Percentiles rank a stretch among this genome's conserved stretches.
Evolutionary conservation across 192 early-diverging fungal genomes (phyloP).

Genomic region (Mortierella hygrophila): DNA sequence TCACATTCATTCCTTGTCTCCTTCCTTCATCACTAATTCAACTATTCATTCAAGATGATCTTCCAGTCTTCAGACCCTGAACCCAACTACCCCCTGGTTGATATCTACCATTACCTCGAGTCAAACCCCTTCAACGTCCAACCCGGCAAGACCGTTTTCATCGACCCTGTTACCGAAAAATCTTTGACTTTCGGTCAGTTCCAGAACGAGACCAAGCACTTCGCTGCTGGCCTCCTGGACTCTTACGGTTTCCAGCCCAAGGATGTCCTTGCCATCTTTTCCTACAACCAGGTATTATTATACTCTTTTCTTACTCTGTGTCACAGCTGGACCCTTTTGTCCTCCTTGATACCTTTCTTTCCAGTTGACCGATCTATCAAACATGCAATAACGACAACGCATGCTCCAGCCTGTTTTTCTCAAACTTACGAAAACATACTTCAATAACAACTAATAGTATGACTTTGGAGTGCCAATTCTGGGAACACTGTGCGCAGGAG

Average conservation of each 20-base stretch:
- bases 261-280: slow-evolving; percentile 76
- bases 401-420: too few relatives aligned
- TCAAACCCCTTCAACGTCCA: slow-evolving; percentile 44
- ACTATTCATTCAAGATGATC: slow-evolving; percentile 19
- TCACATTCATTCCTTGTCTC: background rate
- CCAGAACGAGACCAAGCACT: slow-evolving; percentile 52
- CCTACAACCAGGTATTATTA: slow-evolving; percentile 72
- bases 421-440: background rate
- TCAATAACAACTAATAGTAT: slow-evolving; percentile 29
- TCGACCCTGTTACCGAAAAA: slow-evolving; percentile 65
- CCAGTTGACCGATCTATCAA: too few relatives aligned
- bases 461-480: slow-evolving; percentile 73
- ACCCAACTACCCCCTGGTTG: slow-evolving; percentile 48
- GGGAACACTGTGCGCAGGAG: slow-evolving; percentile 73
- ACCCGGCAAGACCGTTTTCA: slow-evolving; percentile 56
- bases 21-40: background rate
- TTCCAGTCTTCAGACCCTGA: slow-evolving; percentile 55
- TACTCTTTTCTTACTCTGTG: background rate
- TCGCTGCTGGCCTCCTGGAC: slow-evolving; percentile 67
- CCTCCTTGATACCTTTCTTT: background rate
- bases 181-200: slow-evolving; percentile 63
- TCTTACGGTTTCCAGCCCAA: slow-evolving; percentile 65
- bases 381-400: background rate
- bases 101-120: slow-evolving; percentile 59
- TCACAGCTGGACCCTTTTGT: background rate